Evolutionary conservation across 108 stramenopile species (phyloP).

Genomic region (Cyclostephanos invisitatus): DNA sequence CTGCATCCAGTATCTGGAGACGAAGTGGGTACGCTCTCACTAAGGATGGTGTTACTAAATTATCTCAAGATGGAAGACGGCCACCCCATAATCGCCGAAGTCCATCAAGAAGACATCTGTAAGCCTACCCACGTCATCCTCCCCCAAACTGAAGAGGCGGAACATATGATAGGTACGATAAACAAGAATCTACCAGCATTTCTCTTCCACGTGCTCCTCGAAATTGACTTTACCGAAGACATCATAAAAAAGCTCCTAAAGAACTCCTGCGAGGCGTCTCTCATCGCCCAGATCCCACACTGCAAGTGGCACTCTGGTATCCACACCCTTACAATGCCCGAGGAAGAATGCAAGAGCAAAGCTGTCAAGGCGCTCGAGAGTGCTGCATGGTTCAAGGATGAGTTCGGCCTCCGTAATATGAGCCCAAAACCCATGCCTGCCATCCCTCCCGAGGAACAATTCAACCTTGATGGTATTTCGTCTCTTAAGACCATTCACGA

Average conservation of each 20-base stretch:
- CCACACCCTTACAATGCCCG: not conserved
- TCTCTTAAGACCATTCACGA: not conserved
- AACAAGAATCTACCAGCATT: conserved; percentile 1
- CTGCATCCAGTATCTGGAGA: not conserved
- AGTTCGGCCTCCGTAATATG: not conserved
- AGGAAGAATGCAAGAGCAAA: not conserved
- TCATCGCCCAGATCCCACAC: not conserved
- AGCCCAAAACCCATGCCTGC: not conserved
- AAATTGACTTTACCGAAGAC: not conserved
- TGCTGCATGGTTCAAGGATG: conserved; percentile 9
- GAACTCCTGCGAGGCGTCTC: not conserved
- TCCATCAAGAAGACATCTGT: not conserved
- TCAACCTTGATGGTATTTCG: not conserved
- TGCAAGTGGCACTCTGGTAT: not conserved
- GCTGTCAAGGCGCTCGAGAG: not conserved
- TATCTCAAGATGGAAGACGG: not conserved
- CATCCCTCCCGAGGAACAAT: not conserved
- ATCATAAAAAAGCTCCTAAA: not conserved
- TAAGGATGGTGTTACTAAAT: not conserved
- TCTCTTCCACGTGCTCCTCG: not conserved
- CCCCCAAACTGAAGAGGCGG: not conserved
- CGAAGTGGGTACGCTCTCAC: not conserved
- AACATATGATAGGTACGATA: not conserved
- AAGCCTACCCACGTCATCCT: not conserved
- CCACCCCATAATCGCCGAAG: not conserved